A percentile compares a stretch with the other conserved stretches of the same genome.
These are phyloP conservation scores for Globomyces sp. DNA, from an alignment of 371 early-diverging fungal genomes.

Conservation along the genomic window DNA sequence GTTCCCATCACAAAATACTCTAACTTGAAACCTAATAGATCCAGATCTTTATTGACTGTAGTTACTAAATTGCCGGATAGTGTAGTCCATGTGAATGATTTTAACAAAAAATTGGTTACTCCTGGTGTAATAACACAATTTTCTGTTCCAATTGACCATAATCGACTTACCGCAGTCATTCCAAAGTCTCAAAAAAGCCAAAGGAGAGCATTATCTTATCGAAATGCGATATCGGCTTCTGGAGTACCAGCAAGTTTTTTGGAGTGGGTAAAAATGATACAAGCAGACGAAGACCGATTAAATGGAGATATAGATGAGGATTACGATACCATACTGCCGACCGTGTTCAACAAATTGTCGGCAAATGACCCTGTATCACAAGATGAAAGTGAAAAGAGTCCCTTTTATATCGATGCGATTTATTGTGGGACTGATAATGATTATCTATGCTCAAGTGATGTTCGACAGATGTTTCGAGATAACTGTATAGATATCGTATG, in stretches of 20 bases:
- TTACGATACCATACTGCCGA: neutral
- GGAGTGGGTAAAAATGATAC: conserved; percentile 44
- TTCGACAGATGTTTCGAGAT: conserved; percentile 43
- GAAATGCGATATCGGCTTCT: conserved; percentile 39
- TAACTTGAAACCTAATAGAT: neutral
- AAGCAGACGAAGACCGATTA: conserved; percentile 21
- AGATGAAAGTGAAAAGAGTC: too few species aligned
- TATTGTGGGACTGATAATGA: conserved; percentile 59
- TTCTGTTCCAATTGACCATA: conserved; percentile 34
- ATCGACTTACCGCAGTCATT: conserved; percentile 23
- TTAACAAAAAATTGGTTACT: conserved; percentile 28
- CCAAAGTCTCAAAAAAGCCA: conserved; percentile 37
- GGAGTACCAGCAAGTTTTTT: conserved; percentile 33
- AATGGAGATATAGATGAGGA: conserved; percentile 3
- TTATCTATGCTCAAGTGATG: conserved; percentile 47
- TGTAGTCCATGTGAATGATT: neutral
- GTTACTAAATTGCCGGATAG: conserved; percentile 1
- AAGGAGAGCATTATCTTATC: conserved; percentile 44
- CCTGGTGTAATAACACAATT: conserved; percentile 51
- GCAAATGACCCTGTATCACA: too few species aligned
- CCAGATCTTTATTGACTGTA: neutral
- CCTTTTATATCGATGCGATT: conserved; percentile 38
- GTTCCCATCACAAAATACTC: neutral
- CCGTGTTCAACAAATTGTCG: too few species aligned
- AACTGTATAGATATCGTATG: conserved; percentile 34